Conservation (phyloP, 1,284 basidiomycete species). For the Puccinia horiana region DNA sequence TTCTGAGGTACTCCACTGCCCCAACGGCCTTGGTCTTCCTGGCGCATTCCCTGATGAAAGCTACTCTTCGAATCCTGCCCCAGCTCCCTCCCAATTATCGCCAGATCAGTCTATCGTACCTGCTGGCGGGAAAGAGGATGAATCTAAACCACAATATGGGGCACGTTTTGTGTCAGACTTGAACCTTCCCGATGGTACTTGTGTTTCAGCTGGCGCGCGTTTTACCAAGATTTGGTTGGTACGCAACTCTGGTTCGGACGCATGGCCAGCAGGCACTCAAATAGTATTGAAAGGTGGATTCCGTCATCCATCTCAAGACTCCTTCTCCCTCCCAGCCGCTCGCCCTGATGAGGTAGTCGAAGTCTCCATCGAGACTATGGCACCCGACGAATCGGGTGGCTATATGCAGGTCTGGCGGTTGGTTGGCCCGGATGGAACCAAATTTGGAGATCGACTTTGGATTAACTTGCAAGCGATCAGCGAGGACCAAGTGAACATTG, state of each 20-base stretch:
- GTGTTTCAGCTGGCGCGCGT: constrained; percentile 76
- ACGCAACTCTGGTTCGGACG: constrained; percentile 66
- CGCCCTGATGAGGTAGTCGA: constrained; percentile 66
- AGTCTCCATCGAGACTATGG: constrained; percentile 74
- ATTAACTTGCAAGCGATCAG: constrained; percentile 57
- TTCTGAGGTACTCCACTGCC: not conserved
- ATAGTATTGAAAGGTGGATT: constrained; percentile 71
- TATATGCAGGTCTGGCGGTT: constrained; percentile 76
- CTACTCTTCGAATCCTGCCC: not conserved
- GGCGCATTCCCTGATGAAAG: constrained; percentile 21
- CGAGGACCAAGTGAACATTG: constrained; percentile 29
- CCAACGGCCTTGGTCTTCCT: not conserved
- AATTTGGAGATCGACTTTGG: constrained; percentile 75
- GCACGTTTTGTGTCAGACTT: constrained; percentile 69
- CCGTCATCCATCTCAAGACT: constrained; percentile 60
- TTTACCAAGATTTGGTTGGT: constrained; percentile 79
- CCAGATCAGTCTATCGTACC: not conserved
- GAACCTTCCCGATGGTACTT: constrained; percentile 73
- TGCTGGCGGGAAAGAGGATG: not conserved
- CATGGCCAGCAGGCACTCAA: constrained; percentile 71
- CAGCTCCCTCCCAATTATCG: not conserved
- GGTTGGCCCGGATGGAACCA: constrained; percentile 64
- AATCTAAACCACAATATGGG: constrained; percentile 30
- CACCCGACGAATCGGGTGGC: constrained; percentile 70
- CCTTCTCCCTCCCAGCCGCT: constrained; percentile 64